Percentiles rank a stretch among this genome's conserved stretches.
phyloP scores from a whole-genome alignment of 2,329 filamentous ascomycete species.

The Epichloe brachyelytri region DNA sequence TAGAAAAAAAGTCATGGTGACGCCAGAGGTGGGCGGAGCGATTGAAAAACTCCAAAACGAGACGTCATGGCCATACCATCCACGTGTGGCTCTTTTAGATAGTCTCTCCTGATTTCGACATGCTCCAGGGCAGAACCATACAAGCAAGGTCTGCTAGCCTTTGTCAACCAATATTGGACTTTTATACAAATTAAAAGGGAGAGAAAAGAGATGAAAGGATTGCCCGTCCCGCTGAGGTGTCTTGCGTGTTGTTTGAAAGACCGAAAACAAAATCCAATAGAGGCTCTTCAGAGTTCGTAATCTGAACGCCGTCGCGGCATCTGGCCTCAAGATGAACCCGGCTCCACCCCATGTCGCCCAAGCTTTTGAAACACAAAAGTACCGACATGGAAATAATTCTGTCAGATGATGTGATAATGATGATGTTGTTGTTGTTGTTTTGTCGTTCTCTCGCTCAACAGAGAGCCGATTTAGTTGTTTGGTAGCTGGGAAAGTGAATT shows the following conservation, averaged over 20 bases:
- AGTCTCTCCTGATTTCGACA: background rate
- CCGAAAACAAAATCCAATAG: background rate
- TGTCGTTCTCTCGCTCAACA: background rate
- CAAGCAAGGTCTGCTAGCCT: background rate
- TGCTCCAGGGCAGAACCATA: background rate
- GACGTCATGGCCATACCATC: background rate
- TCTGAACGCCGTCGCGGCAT: background rate
- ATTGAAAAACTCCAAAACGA: background rate
- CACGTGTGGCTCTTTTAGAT: background rate
- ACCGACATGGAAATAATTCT: background rate
- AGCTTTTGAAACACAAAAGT: background rate
- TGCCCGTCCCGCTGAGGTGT: conserved; percentile 4
- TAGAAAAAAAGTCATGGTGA: background rate
- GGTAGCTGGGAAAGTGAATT: conserved; percentile 13
- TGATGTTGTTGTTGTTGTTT: background rate
- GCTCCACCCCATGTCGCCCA: background rate
- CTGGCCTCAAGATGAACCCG: background rate
- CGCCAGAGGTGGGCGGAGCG: background rate
- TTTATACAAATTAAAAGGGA: conserved; percentile 6
- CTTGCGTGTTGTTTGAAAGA: background rate
- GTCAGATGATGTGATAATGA: background rate
- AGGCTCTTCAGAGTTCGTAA: background rate
- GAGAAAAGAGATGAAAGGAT: conserved; percentile 5
- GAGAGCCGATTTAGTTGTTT: background rate
- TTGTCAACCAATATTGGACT: conserved; percentile 6